A percentile compares a stretch with the other conserved stretches of the same genome.
Evolutionary conservation across 169 alveolate genomes (phyloP).

Genomic region (Sarcocystis neurona): DNA sequence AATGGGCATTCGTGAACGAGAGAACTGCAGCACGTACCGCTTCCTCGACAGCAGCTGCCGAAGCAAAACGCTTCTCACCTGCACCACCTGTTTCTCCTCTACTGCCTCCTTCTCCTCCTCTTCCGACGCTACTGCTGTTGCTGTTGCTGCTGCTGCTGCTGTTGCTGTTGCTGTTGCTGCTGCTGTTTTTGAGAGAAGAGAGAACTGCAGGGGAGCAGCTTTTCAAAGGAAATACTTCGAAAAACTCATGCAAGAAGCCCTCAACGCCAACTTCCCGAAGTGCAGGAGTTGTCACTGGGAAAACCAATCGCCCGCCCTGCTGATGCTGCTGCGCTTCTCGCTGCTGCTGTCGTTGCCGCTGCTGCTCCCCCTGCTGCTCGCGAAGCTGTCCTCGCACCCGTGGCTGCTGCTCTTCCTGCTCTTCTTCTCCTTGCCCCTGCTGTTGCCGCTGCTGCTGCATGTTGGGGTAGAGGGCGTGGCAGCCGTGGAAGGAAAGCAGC

Average conservation of each 20-base stretch:
- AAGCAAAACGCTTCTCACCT: background rate
- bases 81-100: background rate
- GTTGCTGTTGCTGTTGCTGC: no score
- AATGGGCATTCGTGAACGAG: constrained; percentile 12
- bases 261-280: background rate
- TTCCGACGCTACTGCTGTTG: background rate
- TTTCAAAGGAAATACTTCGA: no score
- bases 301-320: background rate
- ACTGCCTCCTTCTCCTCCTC: background rate
- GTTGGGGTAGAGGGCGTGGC: background rate
- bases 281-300: background rate
- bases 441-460: no score
- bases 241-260: background rate
- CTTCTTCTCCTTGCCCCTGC: no score
- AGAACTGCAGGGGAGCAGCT: no score
- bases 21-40: background rate
- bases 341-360: no score
- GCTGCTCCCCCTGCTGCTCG: no score
- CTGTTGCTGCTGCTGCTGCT: no score
- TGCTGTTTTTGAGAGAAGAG: no score
- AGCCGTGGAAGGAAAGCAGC: background rate
- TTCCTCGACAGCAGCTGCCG: background rate
- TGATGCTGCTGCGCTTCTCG: no score
- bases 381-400: background rate
- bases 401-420: no score